These are phyloP conservation scores for Hypoxylon rubiginosum DNA, from an alignment of 2,329 filamentous ascomycete genomes.

Conservation along the genomic window DNA sequence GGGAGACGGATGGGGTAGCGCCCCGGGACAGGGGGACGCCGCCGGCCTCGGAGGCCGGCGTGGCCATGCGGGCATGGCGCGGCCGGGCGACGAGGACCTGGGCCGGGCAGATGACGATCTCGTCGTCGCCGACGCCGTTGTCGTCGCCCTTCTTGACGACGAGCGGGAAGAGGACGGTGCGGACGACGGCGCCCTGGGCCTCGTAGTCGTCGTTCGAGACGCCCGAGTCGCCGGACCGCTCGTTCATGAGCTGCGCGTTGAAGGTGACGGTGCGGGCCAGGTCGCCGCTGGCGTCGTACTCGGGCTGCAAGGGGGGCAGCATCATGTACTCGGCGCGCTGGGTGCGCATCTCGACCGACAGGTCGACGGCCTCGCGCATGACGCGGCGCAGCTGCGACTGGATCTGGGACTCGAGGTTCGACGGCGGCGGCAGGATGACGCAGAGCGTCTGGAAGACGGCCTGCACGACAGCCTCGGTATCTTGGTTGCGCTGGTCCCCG, in stretches of 20 bases:
- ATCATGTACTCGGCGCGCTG: slow-evolving; percentile 98
- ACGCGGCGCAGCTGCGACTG: slow-evolving; percentile 88
- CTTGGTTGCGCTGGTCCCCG: slow-evolving; percentile 82
- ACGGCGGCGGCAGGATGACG: slow-evolving; percentile 87
- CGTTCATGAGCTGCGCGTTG: slow-evolving; percentile 95
- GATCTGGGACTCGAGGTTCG: slow-evolving; percentile 83
- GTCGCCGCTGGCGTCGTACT: slow-evolving; percentile 94
- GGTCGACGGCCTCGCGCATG: slow-evolving; percentile 86
- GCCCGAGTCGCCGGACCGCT: slow-evolving; percentile 77
- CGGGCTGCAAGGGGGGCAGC: slow-evolving; percentile 93
- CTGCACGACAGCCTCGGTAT: slow-evolving; percentile 95
- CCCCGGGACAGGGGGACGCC: slow-evolving; percentile 56
- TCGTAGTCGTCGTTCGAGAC: slow-evolving; percentile 85
- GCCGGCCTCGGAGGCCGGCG: slow-evolving; percentile 67
- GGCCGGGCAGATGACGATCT: slow-evolving; percentile 94
- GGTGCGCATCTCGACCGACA: slow-evolving; percentile 97
- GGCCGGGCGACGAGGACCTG: slow-evolving; percentile 84
- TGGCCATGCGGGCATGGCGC: slow-evolving; percentile 56
- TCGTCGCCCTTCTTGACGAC: slow-evolving; percentile 98
- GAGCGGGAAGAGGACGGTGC: slow-evolving; percentile 93
- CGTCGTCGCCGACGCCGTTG: slow-evolving; percentile 86
- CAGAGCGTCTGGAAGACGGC: slow-evolving; percentile 88
- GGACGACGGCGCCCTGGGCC: slow-evolving; percentile 80
- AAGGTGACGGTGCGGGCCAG: slow-evolving; percentile 89
- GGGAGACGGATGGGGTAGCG: slow-evolving; percentile 46